A percentile compares a stretch with the other conserved stretches of the same genome.
Evolutionary conservation across 2,329 filamentous ascomycete species (phyloP).

Genomic region (Biscogniauxia marginata): DNA sequence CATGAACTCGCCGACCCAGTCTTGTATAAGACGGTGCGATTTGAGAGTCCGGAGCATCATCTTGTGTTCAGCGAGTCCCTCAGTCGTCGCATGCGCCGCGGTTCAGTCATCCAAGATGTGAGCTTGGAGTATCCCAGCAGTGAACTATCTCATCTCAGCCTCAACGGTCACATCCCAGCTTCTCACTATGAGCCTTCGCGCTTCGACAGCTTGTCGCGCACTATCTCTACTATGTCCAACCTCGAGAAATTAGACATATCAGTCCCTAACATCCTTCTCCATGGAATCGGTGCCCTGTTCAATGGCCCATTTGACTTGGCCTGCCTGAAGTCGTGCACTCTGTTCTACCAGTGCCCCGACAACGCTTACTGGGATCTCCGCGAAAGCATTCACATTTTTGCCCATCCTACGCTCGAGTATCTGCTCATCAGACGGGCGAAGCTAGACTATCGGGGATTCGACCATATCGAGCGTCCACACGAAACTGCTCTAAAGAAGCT

Average conservation of each 20-base stretch:
- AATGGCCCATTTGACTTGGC: constrained; percentile 51
- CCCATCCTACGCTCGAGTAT: constrained; percentile 47
- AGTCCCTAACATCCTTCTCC: constrained; percentile 43
- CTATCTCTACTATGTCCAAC: constrained; percentile 50
- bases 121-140: constrained; percentile 45
- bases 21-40: constrained; percentile 46
- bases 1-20: constrained; percentile 46
- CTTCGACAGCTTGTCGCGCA: constrained; percentile 45
- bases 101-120: constrained; percentile 46
- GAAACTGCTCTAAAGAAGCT: constrained; percentile 44
- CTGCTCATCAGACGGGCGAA: constrained; percentile 45
- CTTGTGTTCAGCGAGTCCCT: constrained; percentile 49
- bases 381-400: constrained; percentile 52
- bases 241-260: constrained; percentile 46
- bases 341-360: constrained; percentile 46
- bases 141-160: constrained; percentile 42
- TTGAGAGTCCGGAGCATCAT: constrained; percentile 47
- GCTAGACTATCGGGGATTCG: constrained; percentile 47
- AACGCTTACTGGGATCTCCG: constrained; percentile 49
- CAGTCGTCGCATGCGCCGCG: constrained; percentile 43
- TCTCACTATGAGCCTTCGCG: constrained; percentile 33
- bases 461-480: constrained; percentile 47
- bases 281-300: constrained; percentile 48
- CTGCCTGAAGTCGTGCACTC: constrained; percentile 44
- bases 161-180: constrained; percentile 36